Conservation (phyloP, 1,139 yeast genomes). For the Tardiomyces blankii region DNA sequence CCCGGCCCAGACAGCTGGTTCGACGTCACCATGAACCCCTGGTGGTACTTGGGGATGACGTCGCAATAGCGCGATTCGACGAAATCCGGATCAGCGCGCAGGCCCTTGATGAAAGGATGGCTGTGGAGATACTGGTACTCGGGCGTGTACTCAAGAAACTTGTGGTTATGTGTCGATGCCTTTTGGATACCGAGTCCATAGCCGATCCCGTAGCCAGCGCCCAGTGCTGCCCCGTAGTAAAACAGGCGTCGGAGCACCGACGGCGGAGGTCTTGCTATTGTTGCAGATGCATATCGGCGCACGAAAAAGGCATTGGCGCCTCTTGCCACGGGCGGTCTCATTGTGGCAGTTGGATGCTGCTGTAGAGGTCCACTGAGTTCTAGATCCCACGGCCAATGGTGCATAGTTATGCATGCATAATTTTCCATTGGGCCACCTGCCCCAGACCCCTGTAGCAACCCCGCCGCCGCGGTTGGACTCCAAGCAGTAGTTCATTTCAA, state of each 20-base stretch:
- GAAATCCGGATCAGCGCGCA: slow-evolving; percentile 10
- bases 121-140: slow-evolving; percentile 12
- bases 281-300: too few species aligned
- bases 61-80: slow-evolving; percentile 16
- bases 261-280: not conserved
- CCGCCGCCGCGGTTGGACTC: too few species aligned
- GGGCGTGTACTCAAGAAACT: slow-evolving; percentile 1
- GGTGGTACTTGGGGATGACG: slow-evolving; percentile 15
- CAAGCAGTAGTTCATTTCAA: too few species aligned
- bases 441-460: too few species aligned
- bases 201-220: not conserved
- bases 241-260: not conserved
- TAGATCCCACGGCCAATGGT: too few species aligned
- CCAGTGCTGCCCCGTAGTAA: not conserved
- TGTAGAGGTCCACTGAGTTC: too few species aligned
- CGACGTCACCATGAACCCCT: slow-evolving; percentile 16
- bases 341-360: too few species aligned
- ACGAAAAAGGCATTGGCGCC: too few species aligned
- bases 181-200: not conserved
- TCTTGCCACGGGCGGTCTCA: too few species aligned
- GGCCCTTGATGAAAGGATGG: slow-evolving; percentile 12
- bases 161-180: not conserved
- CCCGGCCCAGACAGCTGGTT: slow-evolving; percentile 18
- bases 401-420: too few species aligned
- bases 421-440: too few species aligned